phyloP scores from a whole-genome alignment of 1,284 basidiomycete species.

The Trichosporon ovoides region DNA sequence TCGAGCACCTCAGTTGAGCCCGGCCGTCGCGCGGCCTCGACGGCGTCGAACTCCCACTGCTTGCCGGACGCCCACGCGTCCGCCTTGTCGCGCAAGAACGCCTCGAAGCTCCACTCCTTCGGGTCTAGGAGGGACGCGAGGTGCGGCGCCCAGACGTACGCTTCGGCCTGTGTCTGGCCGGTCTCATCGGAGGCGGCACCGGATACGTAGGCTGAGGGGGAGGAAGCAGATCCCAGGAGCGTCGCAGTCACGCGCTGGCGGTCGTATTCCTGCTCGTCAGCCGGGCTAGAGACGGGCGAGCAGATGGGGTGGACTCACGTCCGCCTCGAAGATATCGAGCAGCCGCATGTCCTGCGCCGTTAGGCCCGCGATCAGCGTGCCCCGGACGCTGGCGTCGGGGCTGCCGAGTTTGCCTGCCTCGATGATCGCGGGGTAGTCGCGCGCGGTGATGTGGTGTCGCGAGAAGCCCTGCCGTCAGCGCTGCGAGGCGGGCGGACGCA shows the following conservation, averaged over 20 bases:
- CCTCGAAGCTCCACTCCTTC: constrained; percentile 58
- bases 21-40: constrained; percentile 64
- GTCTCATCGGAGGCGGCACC: constrained; percentile 9
- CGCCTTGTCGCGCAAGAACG: constrained; percentile 37
- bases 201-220: constrained; percentile 25
- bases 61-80: constrained; percentile 31
- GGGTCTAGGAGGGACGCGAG: constrained; percentile 56
- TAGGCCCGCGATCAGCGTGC: constrained; percentile 65
- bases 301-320: not conserved
- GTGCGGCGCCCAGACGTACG: constrained; percentile 64
- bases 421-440: constrained; percentile 74
- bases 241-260: constrained; percentile 53
- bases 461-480: constrained; percentile 59
- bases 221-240: constrained; percentile 46
- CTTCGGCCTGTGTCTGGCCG: constrained; percentile 51
- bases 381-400: constrained; percentile 60
- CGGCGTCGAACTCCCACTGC: constrained; percentile 55
- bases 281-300: not conserved
- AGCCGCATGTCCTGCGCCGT: constrained; percentile 56
- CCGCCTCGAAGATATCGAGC: constrained; percentile 71
- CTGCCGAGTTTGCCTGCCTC: constrained; percentile 24
- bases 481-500: not conserved
- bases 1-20: constrained; percentile 18
- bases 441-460: constrained; percentile 59
- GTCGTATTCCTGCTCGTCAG: constrained; percentile 30